Evolutionary conservation across 768 basidiomycete species (phyloP), one percentile per base, ranked within the genome.

Genomic region (Pleurotus tuber-regium): DNA sequence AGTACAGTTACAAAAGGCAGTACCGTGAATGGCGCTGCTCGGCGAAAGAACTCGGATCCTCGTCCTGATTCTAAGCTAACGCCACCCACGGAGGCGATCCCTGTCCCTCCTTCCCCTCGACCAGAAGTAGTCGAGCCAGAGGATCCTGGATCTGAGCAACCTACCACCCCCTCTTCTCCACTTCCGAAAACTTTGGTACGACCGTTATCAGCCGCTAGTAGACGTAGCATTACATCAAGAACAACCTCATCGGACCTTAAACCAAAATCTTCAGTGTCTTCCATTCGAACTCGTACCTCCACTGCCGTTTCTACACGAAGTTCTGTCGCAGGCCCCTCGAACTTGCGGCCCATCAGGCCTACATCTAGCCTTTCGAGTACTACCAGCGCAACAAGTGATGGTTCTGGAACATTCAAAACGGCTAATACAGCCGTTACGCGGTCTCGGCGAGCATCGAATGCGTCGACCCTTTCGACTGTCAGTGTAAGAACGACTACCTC

Each of bases 11-110:
- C 63, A 8, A 59, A 59, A 29, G 66, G 63, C 52, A 33, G 39
- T 44, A 30, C 33, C 30, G 39, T 47, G 5, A 24, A 46, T 21
- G 31, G 30, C 19, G 35, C 46, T 9, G 31, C 35, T n/a, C n/a
- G 46, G n/a, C 46, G 18, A 9, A 39, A 46, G 31, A 25, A 33
- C 0, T 39, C 21, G 19, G 29, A 44, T 31, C 69, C 72, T 26
- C 65, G 83, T 14, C 87, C 87, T 2, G 88, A 90, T 57, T 89
- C 86, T 4, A 89, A 89, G 60, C 71, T 89, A 7, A 86, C 84
- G 2, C 86, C 86, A 16, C 72, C 61, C 29, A 49, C 66, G 19
- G 46, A 48, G 14, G 31, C 62, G 9, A 56, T 59, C 4, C 50
- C 60, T 14, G 53, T 43, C 14, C 50, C 59, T 30, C 52, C 59